Evolutionary conservation across 106 monocot species (phyloP).

Genomic region (Alisma plantagoaquatica): DNA sequence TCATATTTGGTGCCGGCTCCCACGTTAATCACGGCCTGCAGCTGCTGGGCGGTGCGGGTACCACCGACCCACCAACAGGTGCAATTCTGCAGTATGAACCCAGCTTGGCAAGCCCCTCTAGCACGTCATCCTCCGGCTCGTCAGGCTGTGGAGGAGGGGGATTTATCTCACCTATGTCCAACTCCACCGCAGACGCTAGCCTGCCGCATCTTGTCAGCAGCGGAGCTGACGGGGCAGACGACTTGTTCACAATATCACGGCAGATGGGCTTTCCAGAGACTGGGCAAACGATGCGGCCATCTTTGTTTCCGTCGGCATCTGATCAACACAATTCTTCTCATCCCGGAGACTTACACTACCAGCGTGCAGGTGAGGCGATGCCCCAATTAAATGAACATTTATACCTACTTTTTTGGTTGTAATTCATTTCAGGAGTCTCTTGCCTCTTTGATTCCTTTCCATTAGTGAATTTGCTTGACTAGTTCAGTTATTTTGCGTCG

Average conservation of each 20-base stretch:
- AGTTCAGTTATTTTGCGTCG: too few relatives aligned
- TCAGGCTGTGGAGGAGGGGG: constrained; percentile 8
- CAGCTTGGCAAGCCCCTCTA: constrained; percentile 10
- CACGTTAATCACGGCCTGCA: too few relatives aligned
- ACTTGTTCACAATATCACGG: constrained; percentile 67
- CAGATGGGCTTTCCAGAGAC: constrained; percentile 52
- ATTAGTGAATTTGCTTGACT: too few relatives aligned
- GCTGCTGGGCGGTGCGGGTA: not conserved
- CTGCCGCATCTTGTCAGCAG: not conserved
- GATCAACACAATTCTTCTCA: constrained; percentile 9
- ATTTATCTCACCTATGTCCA: not conserved
- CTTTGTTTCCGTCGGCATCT: too few relatives aligned
- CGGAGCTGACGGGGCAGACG: constrained; percentile 31
- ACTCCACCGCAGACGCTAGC: not conserved
- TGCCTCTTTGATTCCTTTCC: not conserved
- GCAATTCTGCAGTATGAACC: constrained; percentile 8
- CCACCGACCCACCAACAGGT: not conserved
- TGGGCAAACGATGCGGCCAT: constrained; percentile 6
- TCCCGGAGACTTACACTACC: constrained; percentile 33
- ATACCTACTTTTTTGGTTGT: too few relatives aligned
- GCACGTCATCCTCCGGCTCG: constrained; percentile 8
- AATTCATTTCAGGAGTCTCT: not conserved
- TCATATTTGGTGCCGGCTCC: too few relatives aligned
- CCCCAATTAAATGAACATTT: not conserved
- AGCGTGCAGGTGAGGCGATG: constrained; percentile 5